Percentiles rank a stretch among this genome's conserved stretches.
Evolutionary conservation across 495 filamentous ascomycete genomes (phyloP).

Genomic region (Rhizodiscina lignyota): DNA sequence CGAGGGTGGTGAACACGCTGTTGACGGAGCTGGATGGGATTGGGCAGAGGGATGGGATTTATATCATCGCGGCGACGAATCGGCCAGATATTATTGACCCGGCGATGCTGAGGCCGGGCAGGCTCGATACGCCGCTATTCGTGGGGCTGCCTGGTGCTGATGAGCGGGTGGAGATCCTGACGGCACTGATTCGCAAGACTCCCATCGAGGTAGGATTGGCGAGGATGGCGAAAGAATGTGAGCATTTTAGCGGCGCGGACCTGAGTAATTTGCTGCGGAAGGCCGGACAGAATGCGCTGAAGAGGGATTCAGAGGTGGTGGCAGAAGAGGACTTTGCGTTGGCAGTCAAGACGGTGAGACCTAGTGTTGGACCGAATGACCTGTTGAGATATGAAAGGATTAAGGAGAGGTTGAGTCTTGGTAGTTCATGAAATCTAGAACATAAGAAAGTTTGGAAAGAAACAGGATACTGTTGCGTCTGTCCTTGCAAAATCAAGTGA

Average conservation of each 20-base stretch:
- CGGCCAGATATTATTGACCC: conserved; percentile 91
- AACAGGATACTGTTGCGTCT: too few species aligned
- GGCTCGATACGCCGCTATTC: conserved; percentile 77
- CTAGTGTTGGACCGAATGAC: conserved; percentile 61
- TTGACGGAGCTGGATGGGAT: conserved; percentile 94
- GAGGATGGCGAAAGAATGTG: conserved; percentile 52
- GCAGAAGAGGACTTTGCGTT: conserved; percentile 51
- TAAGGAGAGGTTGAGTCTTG: conserved; percentile 15
- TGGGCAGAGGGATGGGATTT: conserved; percentile 61
- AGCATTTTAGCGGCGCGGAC: conserved; percentile 86
- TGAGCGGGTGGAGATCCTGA: conserved; percentile 74
- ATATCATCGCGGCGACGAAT: conserved; percentile 91
- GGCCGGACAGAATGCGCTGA: conserved; percentile 61
- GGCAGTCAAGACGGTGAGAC: conserved; percentile 53
- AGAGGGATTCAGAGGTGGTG: conserved; percentile 25
- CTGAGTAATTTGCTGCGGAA: conserved; percentile 59
- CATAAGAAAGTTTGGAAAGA: too few species aligned
- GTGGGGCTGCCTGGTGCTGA: conserved; percentile 68
- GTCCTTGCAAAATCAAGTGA: too few species aligned
- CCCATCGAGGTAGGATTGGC: conserved; percentile 32
- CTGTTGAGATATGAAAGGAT: conserved; percentile 52
- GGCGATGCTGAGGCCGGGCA: conserved; percentile 83
- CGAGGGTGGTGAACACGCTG: conserved; percentile 86
- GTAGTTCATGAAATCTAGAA: not conserved
- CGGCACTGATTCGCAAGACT: conserved; percentile 55